Conservation (phyloP, 1,139 yeast genomes). For the Yamadazyma membranifaciens region DNA sequence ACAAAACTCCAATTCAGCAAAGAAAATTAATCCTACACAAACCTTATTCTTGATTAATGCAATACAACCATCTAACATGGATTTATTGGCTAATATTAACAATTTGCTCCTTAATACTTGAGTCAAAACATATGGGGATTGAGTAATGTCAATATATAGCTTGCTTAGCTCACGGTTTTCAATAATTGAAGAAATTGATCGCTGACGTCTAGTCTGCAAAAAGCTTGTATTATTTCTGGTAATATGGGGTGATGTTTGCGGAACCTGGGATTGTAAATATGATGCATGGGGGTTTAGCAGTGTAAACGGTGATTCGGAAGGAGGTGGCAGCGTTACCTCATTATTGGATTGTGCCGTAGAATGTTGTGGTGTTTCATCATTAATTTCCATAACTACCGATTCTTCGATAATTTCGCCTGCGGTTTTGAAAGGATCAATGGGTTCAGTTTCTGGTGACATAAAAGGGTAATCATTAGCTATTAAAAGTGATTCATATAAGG, state of each 20-base stretch:
- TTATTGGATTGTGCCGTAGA: background rate
- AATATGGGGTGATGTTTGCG: slow-evolving; percentile 1
- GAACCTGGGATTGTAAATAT: background rate
- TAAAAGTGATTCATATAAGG: slow-evolving; percentile 52
- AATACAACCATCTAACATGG: slow-evolving; percentile 55
- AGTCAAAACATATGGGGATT: slow-evolving; percentile 35
- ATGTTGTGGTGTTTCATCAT: background rate
- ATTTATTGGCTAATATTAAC: slow-evolving; percentile 33
- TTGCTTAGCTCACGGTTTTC: slow-evolving; percentile 13
- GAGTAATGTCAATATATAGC: slow-evolving; percentile 37
- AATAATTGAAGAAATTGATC: background rate
- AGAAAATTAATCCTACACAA: slow-evolving; percentile 51
- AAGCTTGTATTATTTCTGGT: slow-evolving; percentile 9
- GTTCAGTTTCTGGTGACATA: slow-evolving; percentile 41
- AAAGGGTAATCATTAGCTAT: slow-evolving; percentile 56
- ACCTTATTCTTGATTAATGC: slow-evolving; percentile 39
- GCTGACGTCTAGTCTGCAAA: slow-evolving; percentile 6
- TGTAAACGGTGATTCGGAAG: slow-evolving; percentile 2
- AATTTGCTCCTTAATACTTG: slow-evolving; percentile 34
- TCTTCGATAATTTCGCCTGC: slow-evolving; percentile 41
- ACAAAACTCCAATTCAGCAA: slow-evolving; percentile 53
- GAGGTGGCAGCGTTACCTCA: background rate
- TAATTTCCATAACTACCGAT: slow-evolving; percentile 9
- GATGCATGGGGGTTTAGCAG: background rate
- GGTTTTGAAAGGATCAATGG: slow-evolving; percentile 32